Base-by-base conservation (phyloP, 2,329 filamentous ascomycete species). In the Verticillium longisporum region DNA sequence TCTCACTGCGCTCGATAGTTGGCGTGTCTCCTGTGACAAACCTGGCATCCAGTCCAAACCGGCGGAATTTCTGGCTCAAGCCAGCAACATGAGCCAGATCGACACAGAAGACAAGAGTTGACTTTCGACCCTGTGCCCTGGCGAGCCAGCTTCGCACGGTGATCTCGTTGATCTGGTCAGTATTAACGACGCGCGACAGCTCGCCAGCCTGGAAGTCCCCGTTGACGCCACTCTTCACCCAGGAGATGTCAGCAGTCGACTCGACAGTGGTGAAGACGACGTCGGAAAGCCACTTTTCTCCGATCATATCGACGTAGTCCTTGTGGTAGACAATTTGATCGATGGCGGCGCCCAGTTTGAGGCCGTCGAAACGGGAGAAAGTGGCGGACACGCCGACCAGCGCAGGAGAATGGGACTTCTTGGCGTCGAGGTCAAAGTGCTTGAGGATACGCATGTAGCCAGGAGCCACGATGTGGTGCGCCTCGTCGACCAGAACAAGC, bases 301-400 rank as follows among this genome's bases (percentile, higher is more conserved):
- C 87, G 62, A 97, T 86, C 83, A 86, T 86, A 64, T 86, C 83
- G 59, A 86, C 75, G 60, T 84, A 85, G 68, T 85, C 81, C 74
- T 92, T 95, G 73, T 98, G 94, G 68, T 97, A 98, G 56, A 97
- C 94, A 63, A 98, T 97, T 70, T 96, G 90, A 68, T 98, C 94
- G 68, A 98, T 95, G 36, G 89, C 93, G 13, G 88, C 81, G 1
- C 93, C 93, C 1, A 98, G 80, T 62, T 85, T 87, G 36, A 96
- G 77, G 0, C 94, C 94, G 70, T 98, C 94, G 62, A 92, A 92
- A 56, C 94, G 79, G 11, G 86, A 87, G 61, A 89, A 83, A 0
- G 86, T 89, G 3, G 95, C 95, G 10, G 94, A 97, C 3, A 99
- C 93, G 5, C 95, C 95, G 13, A 99, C 88, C 14, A 99, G 78